Base-by-base conservation (phyloP, 1,284 basidiomycete genomes). In the Ceratobasidium sp. region DNA sequence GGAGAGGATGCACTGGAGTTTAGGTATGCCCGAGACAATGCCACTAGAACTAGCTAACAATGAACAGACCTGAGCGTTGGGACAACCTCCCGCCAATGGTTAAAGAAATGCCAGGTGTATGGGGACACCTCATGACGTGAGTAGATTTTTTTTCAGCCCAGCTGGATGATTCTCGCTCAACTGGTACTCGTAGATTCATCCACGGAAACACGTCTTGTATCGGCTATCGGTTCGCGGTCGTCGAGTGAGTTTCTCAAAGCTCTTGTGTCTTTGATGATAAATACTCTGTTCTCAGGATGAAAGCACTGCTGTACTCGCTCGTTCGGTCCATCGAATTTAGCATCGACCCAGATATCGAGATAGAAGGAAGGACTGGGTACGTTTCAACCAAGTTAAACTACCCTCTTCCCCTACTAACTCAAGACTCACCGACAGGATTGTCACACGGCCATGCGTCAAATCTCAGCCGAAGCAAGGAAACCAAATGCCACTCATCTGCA, bases 11-110 rank as follows among this genome's bases (percentile, higher is more conserved):
- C 79, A n/a, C 5, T 67, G 12, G 79, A 79, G 6, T 79, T 79
- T 63, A 77, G 49, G 79, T 78, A 51, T 15, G 49, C 15, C 15
- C n/a, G 15, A 0, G 3, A 51, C 12, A 20, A 6, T 20, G 15
- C 5, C 15, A 51, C 49, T 51, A 51, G n/a, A 18, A 4, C 15
- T 15, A 20, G 18, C 49, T 18, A 51, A 15, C 49, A 6, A 51
- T 20, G 18, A 39, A 15, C 44, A 80, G 76, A 10, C 80, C 80
- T 5, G 80, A 80, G 46, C 72, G 80, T n/a, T 80, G 80, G 80
- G 66, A 79, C 56, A 66, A 72, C n/a, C 70, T 78, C n/a, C 79
- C 79, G 5, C 28, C 60, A 5, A 42, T n/a, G n/a, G 69, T 73
- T 2, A 76, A 72, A 33, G 79, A 80, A 6, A 78, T 80, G 44